These are phyloP conservation scores for Colletotrichum sp. DNA, from an alignment of 2,329 filamentous ascomycete genomes.

Conservation along the genomic window DNA sequence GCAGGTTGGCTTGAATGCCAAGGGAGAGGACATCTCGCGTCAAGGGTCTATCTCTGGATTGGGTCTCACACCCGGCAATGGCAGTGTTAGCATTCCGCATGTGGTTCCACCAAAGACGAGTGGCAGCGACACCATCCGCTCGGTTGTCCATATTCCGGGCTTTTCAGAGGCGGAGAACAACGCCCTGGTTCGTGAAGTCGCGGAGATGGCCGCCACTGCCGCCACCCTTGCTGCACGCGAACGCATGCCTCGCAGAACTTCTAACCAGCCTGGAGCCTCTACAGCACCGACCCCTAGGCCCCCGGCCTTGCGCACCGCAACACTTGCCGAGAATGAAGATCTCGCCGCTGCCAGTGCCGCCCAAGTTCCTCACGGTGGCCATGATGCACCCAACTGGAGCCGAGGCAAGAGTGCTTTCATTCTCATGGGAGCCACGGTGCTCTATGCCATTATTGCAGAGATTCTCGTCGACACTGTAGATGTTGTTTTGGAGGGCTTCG, in stretches of 20 bases:
- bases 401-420: constrained; percentile 89
- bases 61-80: constrained; percentile 39
- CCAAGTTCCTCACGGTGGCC: constrained; percentile 69
- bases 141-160: constrained; percentile 65
- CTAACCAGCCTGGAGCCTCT: constrained; percentile 32
- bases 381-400: constrained; percentile 99
- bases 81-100: constrained; percentile 63
- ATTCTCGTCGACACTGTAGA: constrained; percentile 97
- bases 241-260: constrained; percentile 46
- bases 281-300: constrained; percentile 46
- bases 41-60: constrained; percentile 38
- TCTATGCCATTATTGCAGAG: constrained; percentile 97
- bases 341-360: constrained; percentile 31
- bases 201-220: constrained; percentile 92
- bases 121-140: constrained; percentile 42
- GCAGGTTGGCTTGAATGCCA: constrained; percentile 73
- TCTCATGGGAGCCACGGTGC: constrained; percentile 83
- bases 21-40: constrained; percentile 51
- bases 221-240: constrained; percentile 87
- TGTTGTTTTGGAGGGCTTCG: constrained; percentile 87
- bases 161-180: constrained; percentile 85
- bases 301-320: constrained; percentile 40
- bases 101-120: constrained; percentile 75
- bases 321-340: constrained; percentile 53
- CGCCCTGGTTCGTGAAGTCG: constrained; percentile 82